Evolutionary conservation across 176 grass and related monocot genomes (phyloP).

Genomic region (Carex parvula): DNA sequence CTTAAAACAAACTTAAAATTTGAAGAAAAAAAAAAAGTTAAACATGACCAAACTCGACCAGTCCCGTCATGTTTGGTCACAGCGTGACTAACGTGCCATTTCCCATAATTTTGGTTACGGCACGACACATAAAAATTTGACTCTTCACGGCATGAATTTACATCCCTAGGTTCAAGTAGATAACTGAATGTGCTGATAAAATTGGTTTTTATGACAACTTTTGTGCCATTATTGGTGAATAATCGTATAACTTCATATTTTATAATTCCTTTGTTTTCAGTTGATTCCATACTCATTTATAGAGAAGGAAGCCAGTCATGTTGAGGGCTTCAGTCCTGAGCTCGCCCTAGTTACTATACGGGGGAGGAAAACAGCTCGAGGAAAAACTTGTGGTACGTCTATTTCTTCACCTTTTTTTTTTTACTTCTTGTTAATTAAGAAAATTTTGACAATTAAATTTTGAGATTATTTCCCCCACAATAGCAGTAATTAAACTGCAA

Average conservation of each 20-base stretch:
- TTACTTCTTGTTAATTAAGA: background rate
- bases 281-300: constrained; percentile 99
- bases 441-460: background rate
- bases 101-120: no score
- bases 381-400: constrained; percentile 91
- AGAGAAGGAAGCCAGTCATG: constrained; percentile 98
- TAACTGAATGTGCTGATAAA: background rate
- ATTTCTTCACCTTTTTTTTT: constrained; percentile 16
- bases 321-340: constrained; percentile 94
- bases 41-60: no score
- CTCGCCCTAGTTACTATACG: constrained; percentile 91
- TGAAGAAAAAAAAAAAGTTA: no score
- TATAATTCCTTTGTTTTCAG: constrained; percentile 31
- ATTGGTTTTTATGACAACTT: background rate
- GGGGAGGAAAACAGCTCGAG: constrained; percentile 95
- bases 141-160: no score
- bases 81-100: no score
- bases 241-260: background rate
- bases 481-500: constrained; percentile 37
- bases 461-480: constrained; percentile 16
- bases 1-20: no score
- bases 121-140: no score
- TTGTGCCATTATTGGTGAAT: background rate
- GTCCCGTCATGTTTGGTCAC: no score
- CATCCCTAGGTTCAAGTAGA: background rate